Evolutionary conservation across 2,329 filamentous ascomycete species (phyloP).

Genomic region (Colletotrichum sp.): DNA sequence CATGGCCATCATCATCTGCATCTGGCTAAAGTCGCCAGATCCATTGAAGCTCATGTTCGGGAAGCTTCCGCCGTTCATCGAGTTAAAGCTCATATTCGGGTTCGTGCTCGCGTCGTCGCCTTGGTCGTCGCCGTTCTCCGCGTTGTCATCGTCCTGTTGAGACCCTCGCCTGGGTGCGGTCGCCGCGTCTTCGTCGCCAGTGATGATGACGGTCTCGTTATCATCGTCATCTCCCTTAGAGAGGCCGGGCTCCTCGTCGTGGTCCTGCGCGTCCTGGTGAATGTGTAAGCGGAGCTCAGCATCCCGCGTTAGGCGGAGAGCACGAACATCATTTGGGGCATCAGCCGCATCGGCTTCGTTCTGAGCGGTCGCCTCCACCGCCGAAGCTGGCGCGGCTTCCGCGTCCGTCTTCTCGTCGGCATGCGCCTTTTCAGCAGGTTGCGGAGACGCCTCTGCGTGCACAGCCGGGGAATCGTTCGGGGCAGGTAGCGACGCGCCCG

Average conservation of each 20-base stretch:
- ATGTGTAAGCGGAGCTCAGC: background rate
- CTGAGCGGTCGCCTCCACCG: background rate
- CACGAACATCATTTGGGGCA: background rate
- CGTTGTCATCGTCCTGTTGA: constrained; percentile 17
- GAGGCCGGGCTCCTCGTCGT: background rate
- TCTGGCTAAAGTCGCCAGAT: constrained; percentile 71
- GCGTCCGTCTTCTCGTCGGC: background rate
- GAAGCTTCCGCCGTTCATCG: constrained; percentile 53
- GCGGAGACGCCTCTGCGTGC: constrained; percentile 15
- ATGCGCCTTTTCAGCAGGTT: background rate
- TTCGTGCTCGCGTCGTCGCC: constrained; percentile 26
- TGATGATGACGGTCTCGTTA: constrained; percentile 17
- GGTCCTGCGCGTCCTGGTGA: background rate
- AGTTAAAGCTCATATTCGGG: constrained; percentile 38
- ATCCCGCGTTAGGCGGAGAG: background rate
- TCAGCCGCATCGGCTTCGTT: background rate
- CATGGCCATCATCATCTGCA: constrained; percentile 84
- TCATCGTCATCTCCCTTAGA: constrained; percentile 18
- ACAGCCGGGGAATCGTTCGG: constrained; percentile 23
- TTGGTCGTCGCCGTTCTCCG: constrained; percentile 24
- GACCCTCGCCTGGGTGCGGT: background rate
- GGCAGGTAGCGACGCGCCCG: constrained; percentile 33
- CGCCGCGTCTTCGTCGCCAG: constrained; percentile 15
- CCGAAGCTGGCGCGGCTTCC: background rate
- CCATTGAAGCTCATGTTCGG: constrained; percentile 65